Evolutionary conservation across 2,329 filamentous ascomycete species (phyloP), one percentile per base, ranked within the genome.

Genomic region (Aspergillus texensis): DNA sequence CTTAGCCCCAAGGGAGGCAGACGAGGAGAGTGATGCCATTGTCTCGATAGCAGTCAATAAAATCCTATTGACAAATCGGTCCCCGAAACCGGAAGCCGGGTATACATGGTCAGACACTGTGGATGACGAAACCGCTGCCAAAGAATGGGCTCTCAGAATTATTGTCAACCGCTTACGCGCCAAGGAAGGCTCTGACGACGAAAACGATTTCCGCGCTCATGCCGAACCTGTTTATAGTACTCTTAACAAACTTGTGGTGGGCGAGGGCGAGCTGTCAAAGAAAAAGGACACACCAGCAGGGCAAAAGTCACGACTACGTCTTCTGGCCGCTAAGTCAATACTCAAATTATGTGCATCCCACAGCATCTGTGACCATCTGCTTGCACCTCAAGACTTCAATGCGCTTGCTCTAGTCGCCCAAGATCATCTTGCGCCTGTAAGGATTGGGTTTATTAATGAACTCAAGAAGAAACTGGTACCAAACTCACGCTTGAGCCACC

Each of bases 161-260:
- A 83, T 98, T 30, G 92, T 95, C 63, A 98, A 98, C 76, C 88
- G 91, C 60, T 84, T 97, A 21, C 88, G 94, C 45, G 90, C 86
- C 76, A 75, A 89, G 68, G 84, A 85, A 41, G 82, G 86, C 26
- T 72, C 77, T 16, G 75, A 80, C 53, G 69, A 69, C 36, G 76
- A 79, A 28, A 75, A 75, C 24, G 78, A 81, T n/a, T 80, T 86
- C 63, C 75, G 79, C 56, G 81, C 82, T 41, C 78, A 81, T 62
- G 88, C 89, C 1, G 84, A 84, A 62, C 87, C 89, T 8, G 88
- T 96, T 0, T 93, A 93, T 79, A 89, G 89, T 74, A 85, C 96
- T 32, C 83, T 99, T 57, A 92, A 91, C 71, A 90, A 87, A 16
- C 81, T 97, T 30, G 85, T 98, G 41, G 83, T 86, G 34, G 85